These are phyloP conservation scores for Phaeosphaeriaceae sp. DNA, from an alignment of 2,329 filamentous ascomycete genomes.

Conservation along the genomic window DNA sequence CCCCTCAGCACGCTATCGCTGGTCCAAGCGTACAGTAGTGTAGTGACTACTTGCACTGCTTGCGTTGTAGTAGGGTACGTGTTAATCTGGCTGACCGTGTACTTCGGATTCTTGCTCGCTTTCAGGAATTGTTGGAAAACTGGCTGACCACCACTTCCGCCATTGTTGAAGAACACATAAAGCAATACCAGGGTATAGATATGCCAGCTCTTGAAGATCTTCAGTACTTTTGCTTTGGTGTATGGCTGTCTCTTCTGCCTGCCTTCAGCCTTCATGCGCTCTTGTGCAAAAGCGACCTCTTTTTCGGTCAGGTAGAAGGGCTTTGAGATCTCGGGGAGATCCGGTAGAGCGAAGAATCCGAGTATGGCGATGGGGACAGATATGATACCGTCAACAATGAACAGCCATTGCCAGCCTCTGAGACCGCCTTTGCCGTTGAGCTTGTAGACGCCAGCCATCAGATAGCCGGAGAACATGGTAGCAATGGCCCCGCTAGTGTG, in stretches of 20 bases:
- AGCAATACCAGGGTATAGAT: conserved; percentile 66
- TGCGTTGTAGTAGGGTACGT: conserved; percentile 60
- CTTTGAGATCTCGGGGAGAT: conserved; percentile 59
- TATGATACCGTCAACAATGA: conserved; percentile 64
- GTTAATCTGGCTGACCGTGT: conserved; percentile 64
- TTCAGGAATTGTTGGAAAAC: conserved; percentile 62
- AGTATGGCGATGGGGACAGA: conserved; percentile 60
- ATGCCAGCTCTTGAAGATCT: conserved; percentile 71
- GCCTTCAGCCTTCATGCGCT: conserved; percentile 61
- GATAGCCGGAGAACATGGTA: conserved; percentile 60
- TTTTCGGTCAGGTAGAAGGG: conserved; percentile 58
- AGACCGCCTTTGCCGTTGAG: conserved; percentile 58
- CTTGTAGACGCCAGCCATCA: conserved; percentile 63
- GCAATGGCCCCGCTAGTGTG: conserved; percentile 57
- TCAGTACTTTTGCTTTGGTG: conserved; percentile 62
- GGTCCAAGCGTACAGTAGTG: conserved; percentile 70
- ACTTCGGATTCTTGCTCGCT: conserved; percentile 52
- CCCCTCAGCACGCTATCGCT: conserved; percentile 69
- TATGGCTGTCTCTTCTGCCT: conserved; percentile 55
- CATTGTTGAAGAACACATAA: conserved; percentile 73
- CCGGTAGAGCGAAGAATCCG: conserved; percentile 59
- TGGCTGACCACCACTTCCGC: conserved; percentile 59
- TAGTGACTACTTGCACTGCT: conserved; percentile 65
- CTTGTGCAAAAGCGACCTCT: conserved; percentile 56
- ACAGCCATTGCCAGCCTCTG: conserved; percentile 64